Conservation (phyloP, 768 basidiomycete genomes). For the Dioszegia hungarica region DNA sequence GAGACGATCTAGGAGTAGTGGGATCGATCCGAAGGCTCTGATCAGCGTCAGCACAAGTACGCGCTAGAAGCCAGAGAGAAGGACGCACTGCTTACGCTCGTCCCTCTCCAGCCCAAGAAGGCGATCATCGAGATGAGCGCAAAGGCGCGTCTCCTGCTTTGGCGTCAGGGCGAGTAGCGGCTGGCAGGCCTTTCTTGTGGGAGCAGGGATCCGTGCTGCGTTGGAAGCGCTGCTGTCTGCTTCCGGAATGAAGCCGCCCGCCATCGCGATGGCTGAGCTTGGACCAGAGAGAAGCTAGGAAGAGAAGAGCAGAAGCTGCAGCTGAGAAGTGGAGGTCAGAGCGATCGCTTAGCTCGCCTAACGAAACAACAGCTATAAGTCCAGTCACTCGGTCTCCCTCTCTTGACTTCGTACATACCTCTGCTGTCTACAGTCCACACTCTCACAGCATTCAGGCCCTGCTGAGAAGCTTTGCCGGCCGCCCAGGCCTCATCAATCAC, state of each 20-base stretch:
- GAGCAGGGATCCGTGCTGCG: no score
- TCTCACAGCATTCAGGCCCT: no score
- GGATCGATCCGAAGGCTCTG: conserved; percentile 20
- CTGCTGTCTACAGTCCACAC: no score
- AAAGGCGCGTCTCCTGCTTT: conserved; percentile 16
- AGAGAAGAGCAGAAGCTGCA: no score
- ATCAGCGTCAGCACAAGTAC: no score
- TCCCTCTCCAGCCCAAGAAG: conserved; percentile 22
- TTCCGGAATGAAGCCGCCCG: not conserved
- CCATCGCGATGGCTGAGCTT: not conserved
- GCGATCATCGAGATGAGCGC: conserved; percentile 21
- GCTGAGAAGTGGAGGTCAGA: no score
- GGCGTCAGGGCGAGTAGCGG: conserved; percentile 17
- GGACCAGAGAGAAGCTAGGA: no score
- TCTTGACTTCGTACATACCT: not conserved
- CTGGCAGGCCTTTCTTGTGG: not conserved
- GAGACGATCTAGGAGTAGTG: conserved; percentile 11
- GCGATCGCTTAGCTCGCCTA: conserved; percentile 3
- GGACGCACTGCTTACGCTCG: conserved; percentile 19
- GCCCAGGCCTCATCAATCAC: no score
- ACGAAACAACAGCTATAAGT: not conserved
- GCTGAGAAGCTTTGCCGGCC: no score
- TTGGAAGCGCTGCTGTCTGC: not conserved
- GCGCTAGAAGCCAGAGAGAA: not conserved
- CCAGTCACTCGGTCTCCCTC: not conserved